phyloP scores from a whole-genome alignment of 2,329 filamentous ascomycete genomes.

The Stagonosporopsis tanaceti region DNA sequence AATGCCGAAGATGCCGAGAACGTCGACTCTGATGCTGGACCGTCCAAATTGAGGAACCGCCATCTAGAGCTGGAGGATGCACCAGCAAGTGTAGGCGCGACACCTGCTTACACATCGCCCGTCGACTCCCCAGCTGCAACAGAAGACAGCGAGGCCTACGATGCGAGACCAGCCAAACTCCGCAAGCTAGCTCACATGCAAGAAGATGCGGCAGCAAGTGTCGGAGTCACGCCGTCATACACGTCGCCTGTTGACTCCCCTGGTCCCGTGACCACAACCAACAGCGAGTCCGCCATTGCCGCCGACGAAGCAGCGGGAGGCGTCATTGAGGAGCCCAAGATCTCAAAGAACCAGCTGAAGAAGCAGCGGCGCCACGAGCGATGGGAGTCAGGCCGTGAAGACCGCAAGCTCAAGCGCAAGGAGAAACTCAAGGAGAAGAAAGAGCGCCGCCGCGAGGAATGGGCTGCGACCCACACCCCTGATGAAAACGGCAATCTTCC shows the following conservation, averaged over 20 bases:
- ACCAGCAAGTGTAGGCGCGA: constrained; percentile 17
- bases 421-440: constrained; percentile 64
- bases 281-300: constrained; percentile 17
- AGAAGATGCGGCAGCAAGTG: constrained; percentile 14
- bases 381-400: constrained; percentile 76
- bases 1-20: constrained; percentile 1
- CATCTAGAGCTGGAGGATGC: constrained; percentile 15
- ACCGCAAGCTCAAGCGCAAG: constrained; percentile 65
- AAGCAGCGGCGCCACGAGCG: constrained; percentile 74
- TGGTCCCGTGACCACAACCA: constrained; percentile 20
- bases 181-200: constrained; percentile 57
- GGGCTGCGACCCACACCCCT: constrained; percentile 48
- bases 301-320: constrained; percentile 16
- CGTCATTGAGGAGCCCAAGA: constrained; percentile 30
- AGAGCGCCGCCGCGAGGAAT: constrained; percentile 58
- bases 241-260: constrained; percentile 22
- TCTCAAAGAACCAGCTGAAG: constrained; percentile 90
- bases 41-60: constrained; percentile 11
- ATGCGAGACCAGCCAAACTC: constrained; percentile 64
- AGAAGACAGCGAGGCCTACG: constrained; percentile 39
- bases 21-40: constrained; percentile 8
- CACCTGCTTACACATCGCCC: constrained; percentile 16
- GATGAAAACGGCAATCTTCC: constrained; percentile 33
- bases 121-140: constrained; percentile 17
- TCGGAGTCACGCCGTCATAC: constrained; percentile 21